Percentiles rank a stretch among this genome's conserved stretches.
phyloP scores from a whole-genome alignment of 2,329 filamentous ascomycete genomes.

The Trichoderma afroharzianum region DNA sequence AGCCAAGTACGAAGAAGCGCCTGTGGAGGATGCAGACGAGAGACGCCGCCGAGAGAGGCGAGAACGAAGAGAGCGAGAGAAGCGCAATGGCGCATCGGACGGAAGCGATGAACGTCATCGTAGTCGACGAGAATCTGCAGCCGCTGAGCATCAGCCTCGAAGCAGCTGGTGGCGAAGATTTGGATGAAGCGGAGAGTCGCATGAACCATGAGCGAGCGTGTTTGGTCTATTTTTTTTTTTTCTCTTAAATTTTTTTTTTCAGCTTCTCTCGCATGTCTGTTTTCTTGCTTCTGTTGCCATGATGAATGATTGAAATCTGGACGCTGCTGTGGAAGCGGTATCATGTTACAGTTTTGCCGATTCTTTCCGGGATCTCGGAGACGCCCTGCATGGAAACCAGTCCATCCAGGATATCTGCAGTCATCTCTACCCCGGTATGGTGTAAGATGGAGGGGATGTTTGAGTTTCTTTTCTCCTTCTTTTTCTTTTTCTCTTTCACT shows the following conservation, averaged over 20 bases:
- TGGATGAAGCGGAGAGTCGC: constrained; percentile 27
- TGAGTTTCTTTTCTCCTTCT: neutral
- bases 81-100: constrained; percentile 35
- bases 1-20: constrained; percentile 40
- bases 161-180: constrained; percentile 61
- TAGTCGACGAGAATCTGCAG: constrained; percentile 38
- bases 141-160: constrained; percentile 46
- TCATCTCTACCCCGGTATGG: neutral
- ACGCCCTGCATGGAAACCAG: constrained; percentile 1
- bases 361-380: neutral
- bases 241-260: neutral
- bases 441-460: neutral
- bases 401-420: constrained; percentile 1
- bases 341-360: constrained; percentile 1
- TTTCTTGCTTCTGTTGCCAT: neutral
- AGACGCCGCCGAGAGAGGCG: constrained; percentile 41
- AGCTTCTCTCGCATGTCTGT: neutral
- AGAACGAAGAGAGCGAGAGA: constrained; percentile 39
- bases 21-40: constrained; percentile 43
- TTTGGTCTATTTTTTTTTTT: neutral
- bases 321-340: neutral
- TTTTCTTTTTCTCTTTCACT: neutral
- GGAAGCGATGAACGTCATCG: constrained; percentile 44
- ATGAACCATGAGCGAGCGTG: constrained; percentile 11
- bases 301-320: neutral